Evolutionary conservation across 2,329 filamentous ascomycete genomes (phyloP), one percentile per base, ranked within the genome.

Genomic region (Penicillium sp.): DNA sequence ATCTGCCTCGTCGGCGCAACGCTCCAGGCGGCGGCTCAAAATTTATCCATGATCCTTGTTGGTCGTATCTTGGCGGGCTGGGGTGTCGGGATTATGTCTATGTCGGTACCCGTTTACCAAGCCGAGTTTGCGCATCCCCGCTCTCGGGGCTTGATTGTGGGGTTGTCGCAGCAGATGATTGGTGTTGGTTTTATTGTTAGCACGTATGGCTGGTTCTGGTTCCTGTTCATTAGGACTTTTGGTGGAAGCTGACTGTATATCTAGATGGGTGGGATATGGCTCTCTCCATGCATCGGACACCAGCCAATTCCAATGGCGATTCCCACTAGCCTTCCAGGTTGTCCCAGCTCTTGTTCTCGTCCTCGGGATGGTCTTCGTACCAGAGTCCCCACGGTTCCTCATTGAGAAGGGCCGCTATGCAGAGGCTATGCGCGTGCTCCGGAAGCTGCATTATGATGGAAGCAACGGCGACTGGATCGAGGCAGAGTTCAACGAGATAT

Each of bases 61-160:
- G 84, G 86, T 0, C 82, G 86, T 26, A 71, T 81, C 53, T 68
- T 82, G 39, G 79, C 78, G 14, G 80, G 81, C 13, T 70, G 79
- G 52, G 80, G 78, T 5, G 75, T 82, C 13, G 80, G 80, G 27
- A 66, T 79, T 49, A 69, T 81, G 60, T 78, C 75, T 11, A 78
- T 77, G 67, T 75, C 77, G 5, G 82, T 88, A 3, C 86, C 85
- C 3, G 80, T 85, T 33, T 88, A 88, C 67, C 85, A 87, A 56
- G 82, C 85, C 10, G 86, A 88, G 67, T 81, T 84, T 53, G 84
- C 85, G 0, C 79, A 84, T 62, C 79, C 84, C 0, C 81, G 81
- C 2, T 84, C 81, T 52, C 80, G 86, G 64, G 85, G 85, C 8
- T 68, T 75, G 47, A 73, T 79, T 16, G 72, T 76, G 29, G 76